Evolutionary conservation across 768 basidiomycete species (phyloP).

Genomic region (Tylopilus balloui): DNA sequence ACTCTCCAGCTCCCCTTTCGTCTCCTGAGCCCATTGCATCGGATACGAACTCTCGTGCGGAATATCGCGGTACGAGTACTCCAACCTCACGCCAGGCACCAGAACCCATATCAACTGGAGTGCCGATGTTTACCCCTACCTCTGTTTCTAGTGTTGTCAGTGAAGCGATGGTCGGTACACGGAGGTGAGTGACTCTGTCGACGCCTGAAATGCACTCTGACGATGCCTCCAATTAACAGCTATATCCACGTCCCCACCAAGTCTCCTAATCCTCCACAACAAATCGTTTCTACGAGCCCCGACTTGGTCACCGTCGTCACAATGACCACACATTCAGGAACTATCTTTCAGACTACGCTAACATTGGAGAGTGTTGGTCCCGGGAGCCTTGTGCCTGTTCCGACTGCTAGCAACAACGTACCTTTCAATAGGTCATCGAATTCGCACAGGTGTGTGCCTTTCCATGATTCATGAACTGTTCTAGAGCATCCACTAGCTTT

Average conservation of each 20-base stretch:
- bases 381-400: neutral
- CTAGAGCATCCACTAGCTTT: constrained; percentile 6
- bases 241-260: neutral
- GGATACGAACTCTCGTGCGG: neutral
- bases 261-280: neutral
- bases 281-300: neutral
- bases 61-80: neutral
- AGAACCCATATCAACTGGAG: neutral
- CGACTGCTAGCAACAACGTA: constrained; percentile 1
- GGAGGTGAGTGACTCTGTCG: constrained; percentile 9
- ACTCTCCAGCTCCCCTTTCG: neutral
- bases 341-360: constrained; percentile 3
- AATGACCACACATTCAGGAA: neutral
- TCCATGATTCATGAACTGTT: neutral
- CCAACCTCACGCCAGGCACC: neutral
- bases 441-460: constrained; percentile 9
- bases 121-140: neutral
- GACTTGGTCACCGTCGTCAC: neutral
- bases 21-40: neutral
- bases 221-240: neutral
- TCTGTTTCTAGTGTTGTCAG: neutral
- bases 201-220: neutral
- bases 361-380: neutral
- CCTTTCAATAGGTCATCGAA: neutral
- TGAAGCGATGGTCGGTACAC: neutral